Base-by-base conservation (phyloP, 2,329 filamentous ascomycete genomes). In the Nemania serpens region DNA sequence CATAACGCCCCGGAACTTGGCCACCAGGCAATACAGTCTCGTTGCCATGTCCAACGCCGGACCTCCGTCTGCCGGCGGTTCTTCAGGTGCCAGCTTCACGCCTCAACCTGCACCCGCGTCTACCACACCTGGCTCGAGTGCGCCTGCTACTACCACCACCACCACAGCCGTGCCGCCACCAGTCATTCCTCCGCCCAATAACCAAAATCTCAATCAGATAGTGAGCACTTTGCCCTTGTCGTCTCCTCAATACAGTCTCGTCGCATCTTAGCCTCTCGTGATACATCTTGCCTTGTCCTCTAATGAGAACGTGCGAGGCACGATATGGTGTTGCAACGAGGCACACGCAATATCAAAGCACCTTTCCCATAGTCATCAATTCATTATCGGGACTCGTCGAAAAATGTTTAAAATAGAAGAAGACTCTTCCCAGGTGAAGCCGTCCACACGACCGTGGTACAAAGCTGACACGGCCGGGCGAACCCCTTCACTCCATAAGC, bases 201-300 rank as follows among this genome's bases (percentile, higher is more conserved):
- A 94, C 65, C 91, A 96, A 71, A 96, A 97, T 73, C 77, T 97
- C 1, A 98, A 98, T 71, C 93, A 97, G 69, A 98, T 98, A 76
- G 94, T 97, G 84, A 84, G 93, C 48, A 3, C 0, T 15, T 37
- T 41, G 1, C 47, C 15, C n/a, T 20, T 17, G n/a, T 43, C 6
- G 41, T 20, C 17, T 20, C 17, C 17, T 20, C 17, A 11, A 37
- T 37, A 15, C 9, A 11, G 18, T 43, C 48, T 17, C 20, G 13
- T 37, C 18, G 12, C 13, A 12, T 33, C 22, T 53, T 18, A n/a
- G 11, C 12, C 20, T 34, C 29, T 39, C 15, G 29, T 39, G 17
- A 25, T 29, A 12, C 81, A 47, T 52, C 42, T 42, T 39, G 18
- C 52, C 36, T 17, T 20, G 20, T 34, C 17, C 3, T 39, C 29